Evolutionary conservation across 2,329 filamentous ascomycete species (phyloP), one percentile per base, ranked within the genome.

Genomic region (Phaeomoniella chlamydospora): DNA sequence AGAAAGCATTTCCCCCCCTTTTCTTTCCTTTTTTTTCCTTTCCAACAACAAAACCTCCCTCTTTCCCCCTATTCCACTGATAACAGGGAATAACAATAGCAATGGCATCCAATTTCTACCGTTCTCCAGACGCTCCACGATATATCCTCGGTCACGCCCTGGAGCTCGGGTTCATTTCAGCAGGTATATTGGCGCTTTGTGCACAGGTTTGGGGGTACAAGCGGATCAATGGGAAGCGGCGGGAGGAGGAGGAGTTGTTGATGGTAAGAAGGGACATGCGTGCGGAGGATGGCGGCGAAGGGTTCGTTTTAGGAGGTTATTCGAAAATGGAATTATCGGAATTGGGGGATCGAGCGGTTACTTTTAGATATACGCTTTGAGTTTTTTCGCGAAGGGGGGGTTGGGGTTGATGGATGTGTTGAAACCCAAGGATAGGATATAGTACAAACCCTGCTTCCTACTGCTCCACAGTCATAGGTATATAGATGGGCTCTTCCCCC

Each of bases 91-190:
- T n/a, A n/a, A n/a, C n/a, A n/a, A n/a, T 39, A 57, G 77, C 76
- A 1, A 79, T 82, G 69, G 74, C 77, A 0, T 77, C 74, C 4
- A 83, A 83, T 47, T 81, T 83, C 46, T 84, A 83, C 46, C 67
- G 77, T 9, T 39, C 51, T 0, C 46, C 56, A 34, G 67, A 71
- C 42, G 52, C 56, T 2, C 68, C 68, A 0, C 56, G 58, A 14
- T 72, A 70, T 39, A 53, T 61, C 3, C 57, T 70, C 2, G 68
- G 67, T 0, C 67, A 72, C 43, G 56, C 60, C 2, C 50, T 70
- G 10, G 67, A 69, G 35, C 59, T 71, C 11, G 66, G 55, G 0
- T 70, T 26, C 22, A 26, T 26, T n/a, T 26, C 9, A 6, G 22
- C 22, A 6, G 22, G 22, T 26, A 26, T 26, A 6, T 9, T 26